phyloP scores from a whole-genome alignment of 2,329 filamentous ascomycete genomes.

The Aureobasidium sp. region DNA sequence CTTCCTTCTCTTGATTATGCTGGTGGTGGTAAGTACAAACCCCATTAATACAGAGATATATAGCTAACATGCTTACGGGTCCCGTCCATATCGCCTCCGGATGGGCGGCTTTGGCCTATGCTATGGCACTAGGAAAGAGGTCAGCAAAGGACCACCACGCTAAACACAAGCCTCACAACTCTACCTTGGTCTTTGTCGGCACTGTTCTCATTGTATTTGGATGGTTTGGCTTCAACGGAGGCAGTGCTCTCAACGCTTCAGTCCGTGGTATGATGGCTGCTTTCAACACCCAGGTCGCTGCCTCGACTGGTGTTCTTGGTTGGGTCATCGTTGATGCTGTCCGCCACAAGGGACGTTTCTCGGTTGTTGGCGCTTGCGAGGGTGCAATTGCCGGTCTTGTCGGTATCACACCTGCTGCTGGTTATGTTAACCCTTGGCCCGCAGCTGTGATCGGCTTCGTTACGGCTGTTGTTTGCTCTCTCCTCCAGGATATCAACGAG shows the following conservation, averaged over 20 bases:
- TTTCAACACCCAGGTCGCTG: constrained; percentile 52
- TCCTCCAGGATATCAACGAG: constrained; percentile 43
- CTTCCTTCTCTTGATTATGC: constrained; percentile 50
- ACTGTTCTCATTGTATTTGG: constrained; percentile 37
- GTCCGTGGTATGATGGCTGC: constrained; percentile 47
- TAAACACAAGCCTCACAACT: constrained; percentile 52
- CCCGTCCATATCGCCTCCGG: constrained; percentile 57
- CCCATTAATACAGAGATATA: too few relatives aligned
- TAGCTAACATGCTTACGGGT: too few relatives aligned
- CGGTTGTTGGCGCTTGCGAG: constrained; percentile 48
- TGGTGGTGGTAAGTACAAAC: constrained; percentile 33
- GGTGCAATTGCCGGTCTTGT: constrained; percentile 52
- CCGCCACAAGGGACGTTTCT: constrained; percentile 44
- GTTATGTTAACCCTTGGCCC: constrained; percentile 44
- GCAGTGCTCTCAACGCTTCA: constrained; percentile 44
- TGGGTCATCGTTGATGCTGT: constrained; percentile 48
- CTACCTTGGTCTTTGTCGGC: constrained; percentile 54
- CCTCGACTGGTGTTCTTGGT: constrained; percentile 45
- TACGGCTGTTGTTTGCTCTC: constrained; percentile 43
- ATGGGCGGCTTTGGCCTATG: constrained; percentile 56
- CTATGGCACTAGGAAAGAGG: constrained; percentile 54
- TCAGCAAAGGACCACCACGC: constrained; percentile 39
- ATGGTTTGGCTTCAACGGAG: constrained; percentile 53
- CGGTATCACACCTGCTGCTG: constrained; percentile 28
- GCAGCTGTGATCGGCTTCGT: constrained; percentile 49